Conservation (phyloP, 176 grass and related monocot genomes). For the Panicum miliaceum region DNA sequence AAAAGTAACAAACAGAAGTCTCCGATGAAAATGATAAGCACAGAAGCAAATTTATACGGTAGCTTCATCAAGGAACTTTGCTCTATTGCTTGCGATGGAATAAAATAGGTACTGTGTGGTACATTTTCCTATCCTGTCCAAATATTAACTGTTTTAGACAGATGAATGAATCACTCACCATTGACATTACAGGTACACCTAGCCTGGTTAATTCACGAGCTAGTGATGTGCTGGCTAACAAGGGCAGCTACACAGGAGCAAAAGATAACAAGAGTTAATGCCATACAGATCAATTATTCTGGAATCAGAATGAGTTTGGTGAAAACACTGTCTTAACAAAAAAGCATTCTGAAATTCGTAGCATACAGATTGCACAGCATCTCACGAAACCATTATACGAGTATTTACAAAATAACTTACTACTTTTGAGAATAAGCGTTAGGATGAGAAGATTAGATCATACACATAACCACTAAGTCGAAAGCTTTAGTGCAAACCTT, state of each 20-base stretch:
- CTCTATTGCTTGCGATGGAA: background rate
- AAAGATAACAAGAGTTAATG: conserved; percentile 29
- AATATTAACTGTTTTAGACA: conserved; percentile 8
- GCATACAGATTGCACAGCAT: background rate
- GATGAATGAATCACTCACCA: conserved; percentile 38
- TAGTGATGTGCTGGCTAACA: conserved; percentile 55
- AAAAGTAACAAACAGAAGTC: conserved; percentile 18
- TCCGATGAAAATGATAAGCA: conserved; percentile 22
- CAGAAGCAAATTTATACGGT: conserved; percentile 32
- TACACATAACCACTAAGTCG: conserved; percentile 7
- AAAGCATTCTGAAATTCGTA: background rate
- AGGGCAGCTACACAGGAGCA: conserved; percentile 51
- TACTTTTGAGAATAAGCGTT: conserved; percentile 17
- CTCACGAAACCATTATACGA: background rate
- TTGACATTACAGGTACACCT: conserved; percentile 29
- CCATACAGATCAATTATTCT: background rate
- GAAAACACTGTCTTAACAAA: background rate
- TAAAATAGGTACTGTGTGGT: background rate
- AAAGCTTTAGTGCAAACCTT: conserved; percentile 28
- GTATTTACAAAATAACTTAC: conserved; percentile 27
- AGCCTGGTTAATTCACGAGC: conserved; percentile 56
- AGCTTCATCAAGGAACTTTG: conserved; percentile 24
- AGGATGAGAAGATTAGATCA: background rate
- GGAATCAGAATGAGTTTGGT: background rate
- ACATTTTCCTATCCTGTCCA: conserved; percentile 6